Conservation (phyloP, 1,284 basidiomycete genomes). For the Papiliotrema terrestris region DNA sequence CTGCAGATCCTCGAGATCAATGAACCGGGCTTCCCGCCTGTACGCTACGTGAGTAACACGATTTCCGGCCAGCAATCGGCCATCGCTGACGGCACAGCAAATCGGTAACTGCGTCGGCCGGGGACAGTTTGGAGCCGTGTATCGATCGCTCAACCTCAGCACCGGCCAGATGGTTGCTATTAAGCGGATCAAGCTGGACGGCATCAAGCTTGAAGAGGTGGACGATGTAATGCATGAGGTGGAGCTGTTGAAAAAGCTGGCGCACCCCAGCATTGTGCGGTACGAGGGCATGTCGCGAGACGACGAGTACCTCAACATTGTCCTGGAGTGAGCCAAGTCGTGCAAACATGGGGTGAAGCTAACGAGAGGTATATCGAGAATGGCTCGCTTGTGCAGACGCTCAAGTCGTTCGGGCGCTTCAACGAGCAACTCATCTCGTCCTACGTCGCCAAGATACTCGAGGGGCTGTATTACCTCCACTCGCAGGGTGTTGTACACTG, state of each 20-base stretch:
- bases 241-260: constrained; percentile 78
- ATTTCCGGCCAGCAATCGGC: constrained; percentile 11
- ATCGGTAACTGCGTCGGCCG: constrained; percentile 92
- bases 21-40: constrained; percentile 73
- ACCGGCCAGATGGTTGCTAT: constrained; percentile 93
- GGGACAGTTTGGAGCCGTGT: constrained; percentile 94
- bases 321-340: constrained; percentile 72
- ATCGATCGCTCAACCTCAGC: constrained; percentile 84
- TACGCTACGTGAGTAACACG: constrained; percentile 81
- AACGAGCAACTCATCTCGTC: constrained; percentile 83
- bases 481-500: constrained; percentile 61
- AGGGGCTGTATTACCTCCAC: constrained; percentile 86
- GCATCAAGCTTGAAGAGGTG: constrained; percentile 79
- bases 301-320: constrained; percentile 78
- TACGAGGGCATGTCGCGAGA: constrained; percentile 94
- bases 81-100: constrained; percentile 60
- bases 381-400: constrained; percentile 82
- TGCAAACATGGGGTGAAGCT: neutral
- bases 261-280: constrained; percentile 90
- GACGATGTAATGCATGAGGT: constrained; percentile 86
- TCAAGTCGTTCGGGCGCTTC: constrained; percentile 85
- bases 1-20: constrained; percentile 72
- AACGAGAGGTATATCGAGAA: constrained; percentile 78
- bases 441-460: constrained; percentile 89
- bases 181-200: constrained; percentile 83